phyloP scores from a whole-genome alignment of 768 basidiomycete genomes.

The Dictyophora rubrovolvata region DNA sequence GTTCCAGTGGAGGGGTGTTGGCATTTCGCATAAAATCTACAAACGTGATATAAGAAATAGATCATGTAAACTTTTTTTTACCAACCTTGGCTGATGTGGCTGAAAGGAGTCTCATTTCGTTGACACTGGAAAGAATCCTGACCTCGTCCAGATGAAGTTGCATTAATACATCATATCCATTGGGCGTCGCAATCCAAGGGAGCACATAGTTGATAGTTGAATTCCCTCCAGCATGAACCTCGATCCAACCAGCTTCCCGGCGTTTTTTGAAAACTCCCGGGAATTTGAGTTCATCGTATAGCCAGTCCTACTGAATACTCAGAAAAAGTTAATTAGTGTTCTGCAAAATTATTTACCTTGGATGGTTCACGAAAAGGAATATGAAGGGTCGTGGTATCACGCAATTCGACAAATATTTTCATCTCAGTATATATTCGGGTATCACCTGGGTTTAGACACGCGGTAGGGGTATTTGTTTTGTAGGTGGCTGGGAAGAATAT shows the following conservation, averaged over 20 bases:
- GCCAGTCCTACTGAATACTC: slow-evolving; percentile 61
- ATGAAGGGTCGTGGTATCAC: slow-evolving; percentile 64
- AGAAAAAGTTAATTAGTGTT: background rate
- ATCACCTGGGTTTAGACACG: slow-evolving; percentile 62
- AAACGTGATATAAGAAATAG: background rate
- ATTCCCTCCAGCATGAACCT: slow-evolving; percentile 62
- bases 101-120: slow-evolving; percentile 68
- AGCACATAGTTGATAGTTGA: slow-evolving; percentile 81
- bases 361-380: slow-evolving; percentile 90
- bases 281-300: slow-evolving; percentile 60
- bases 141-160: slow-evolving; percentile 77
- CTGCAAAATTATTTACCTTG: slow-evolving; percentile 40
- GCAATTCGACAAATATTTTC: slow-evolving; percentile 72
- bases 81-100: slow-evolving; percentile 74
- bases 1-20: slow-evolving; percentile 77
- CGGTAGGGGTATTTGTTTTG: slow-evolving; percentile 47
- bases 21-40: slow-evolving; percentile 34
- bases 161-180: slow-evolving; percentile 71
- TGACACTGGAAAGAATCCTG: slow-evolving; percentile 74
- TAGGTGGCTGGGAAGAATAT: slow-evolving; percentile 79
- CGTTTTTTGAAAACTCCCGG: slow-evolving; percentile 36
- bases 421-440: slow-evolving; percentile 74
- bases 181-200: slow-evolving; percentile 63
- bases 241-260: slow-evolving; percentile 63
- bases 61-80: slow-evolving; percentile 4